Evolutionary conservation across 805 yeast genomes (phyloP).

Genomic region (Teunomyces panamensis): DNA sequence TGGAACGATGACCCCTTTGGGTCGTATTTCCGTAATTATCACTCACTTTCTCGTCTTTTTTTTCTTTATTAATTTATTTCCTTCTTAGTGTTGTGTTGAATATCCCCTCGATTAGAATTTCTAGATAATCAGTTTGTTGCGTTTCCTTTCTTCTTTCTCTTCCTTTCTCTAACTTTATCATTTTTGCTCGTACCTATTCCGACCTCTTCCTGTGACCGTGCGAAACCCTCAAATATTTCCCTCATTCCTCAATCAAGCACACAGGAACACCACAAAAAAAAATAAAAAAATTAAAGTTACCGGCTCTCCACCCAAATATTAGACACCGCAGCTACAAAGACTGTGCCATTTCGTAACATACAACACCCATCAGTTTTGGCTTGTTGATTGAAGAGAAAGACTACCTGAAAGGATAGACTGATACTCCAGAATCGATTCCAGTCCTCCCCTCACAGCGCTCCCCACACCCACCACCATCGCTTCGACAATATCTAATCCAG

Average conservation of each 20-base stretch:
- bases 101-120: background rate
- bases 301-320: background rate
- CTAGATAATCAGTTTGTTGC: background rate
- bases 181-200: background rate
- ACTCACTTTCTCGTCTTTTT: background rate
- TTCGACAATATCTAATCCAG: background rate
- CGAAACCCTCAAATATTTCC: background rate
- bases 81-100: background rate
- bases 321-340: background rate
- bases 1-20: background rate
- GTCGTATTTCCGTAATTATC: background rate
- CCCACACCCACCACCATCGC: background rate
- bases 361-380: background rate
- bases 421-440: background rate
- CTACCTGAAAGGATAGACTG: background rate
- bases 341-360: background rate
- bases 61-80: background rate
- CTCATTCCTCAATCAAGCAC: background rate
- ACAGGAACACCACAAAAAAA: background rate
- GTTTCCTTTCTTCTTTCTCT: background rate
- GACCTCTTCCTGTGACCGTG: background rate
- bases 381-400: background rate
- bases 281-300: no score
- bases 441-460: background rate
- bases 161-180: background rate